A percentile compares a stretch with the other conserved stretches of the same genome.
Evolutionary conservation across 441 rosid species (phyloP).

Genomic region (Melastoma candidum): DNA sequence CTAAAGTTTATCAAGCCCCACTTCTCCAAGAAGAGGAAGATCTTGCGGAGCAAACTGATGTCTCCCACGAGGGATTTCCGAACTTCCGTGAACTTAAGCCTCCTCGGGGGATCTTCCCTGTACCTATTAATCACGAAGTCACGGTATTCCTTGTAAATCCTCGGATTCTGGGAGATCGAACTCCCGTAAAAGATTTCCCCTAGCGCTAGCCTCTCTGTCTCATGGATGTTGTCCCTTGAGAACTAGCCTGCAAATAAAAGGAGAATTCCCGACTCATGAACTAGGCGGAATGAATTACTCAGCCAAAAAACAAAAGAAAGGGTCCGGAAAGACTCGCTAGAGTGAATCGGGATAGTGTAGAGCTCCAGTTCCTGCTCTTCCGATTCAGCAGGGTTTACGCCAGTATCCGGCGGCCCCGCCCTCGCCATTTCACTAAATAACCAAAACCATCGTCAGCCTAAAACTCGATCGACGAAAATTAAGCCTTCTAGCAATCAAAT

Average conservation of each 20-base stretch:
- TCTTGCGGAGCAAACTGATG: constrained; percentile 65
- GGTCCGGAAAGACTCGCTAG: too few species aligned
- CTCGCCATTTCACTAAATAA: too few species aligned
- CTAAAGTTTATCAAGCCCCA: constrained; percentile 80
- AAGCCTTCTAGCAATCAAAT: too few species aligned
- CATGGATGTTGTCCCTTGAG: constrained; percentile 82
- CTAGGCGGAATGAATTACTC: too few species aligned
- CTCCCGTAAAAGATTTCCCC: constrained; percentile 74
- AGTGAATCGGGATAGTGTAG: too few species aligned
- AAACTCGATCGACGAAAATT: too few species aligned
- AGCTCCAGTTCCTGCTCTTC: too few species aligned
- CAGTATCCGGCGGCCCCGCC: too few species aligned
- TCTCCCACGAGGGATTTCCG: constrained; percentile 78
- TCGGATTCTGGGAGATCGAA: constrained; percentile 81
- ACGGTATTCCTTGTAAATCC: constrained; percentile 81
- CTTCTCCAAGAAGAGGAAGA: constrained; percentile 50
- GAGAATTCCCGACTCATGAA: neutral
- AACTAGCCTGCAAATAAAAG: constrained; percentile 56
- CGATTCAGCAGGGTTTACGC: too few species aligned
- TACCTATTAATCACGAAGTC: constrained; percentile 87
- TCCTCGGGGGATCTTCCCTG: constrained; percentile 64
- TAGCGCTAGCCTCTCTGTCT: constrained; percentile 56
- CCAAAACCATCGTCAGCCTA: too few species aligned
- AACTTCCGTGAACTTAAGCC: constrained; percentile 64
- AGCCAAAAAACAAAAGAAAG: too few species aligned